phyloP scores from a whole-genome alignment of 805 yeast genomes.

The Candida patagonica region DNA sequence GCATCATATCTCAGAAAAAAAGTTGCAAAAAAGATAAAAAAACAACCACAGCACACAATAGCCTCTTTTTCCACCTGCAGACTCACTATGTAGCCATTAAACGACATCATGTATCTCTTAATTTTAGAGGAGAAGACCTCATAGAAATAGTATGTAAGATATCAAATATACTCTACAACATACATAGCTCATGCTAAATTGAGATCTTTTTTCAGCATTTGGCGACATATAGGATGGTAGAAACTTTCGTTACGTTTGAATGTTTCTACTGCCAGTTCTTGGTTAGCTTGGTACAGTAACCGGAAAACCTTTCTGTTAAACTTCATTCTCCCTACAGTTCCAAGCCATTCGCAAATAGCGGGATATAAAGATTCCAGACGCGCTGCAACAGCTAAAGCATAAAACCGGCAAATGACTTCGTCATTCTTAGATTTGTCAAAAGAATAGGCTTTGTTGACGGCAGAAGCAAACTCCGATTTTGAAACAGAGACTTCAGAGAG shows the following conservation, averaged over 20 bases:
- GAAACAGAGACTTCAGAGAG: conserved; percentile 31
- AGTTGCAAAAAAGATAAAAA: not conserved
- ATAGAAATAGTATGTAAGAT: too few relatives aligned
- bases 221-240: conserved; percentile 80
- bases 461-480: conserved; percentile 27
- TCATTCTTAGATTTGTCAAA: conserved; percentile 57
- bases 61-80: not conserved
- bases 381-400: conserved; percentile 52
- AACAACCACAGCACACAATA: not conserved
- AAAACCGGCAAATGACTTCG: conserved; percentile 76
- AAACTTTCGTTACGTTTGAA: conserved; percentile 47
- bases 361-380: conserved; percentile 38
- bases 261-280: conserved; percentile 53
- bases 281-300: conserved; percentile 54
- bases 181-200: not conserved
- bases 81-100: too few relatives aligned
- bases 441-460: conserved; percentile 33
- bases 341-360: conserved; percentile 71
- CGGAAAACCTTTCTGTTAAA: conserved; percentile 82
- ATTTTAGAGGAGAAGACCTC: too few relatives aligned
- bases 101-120: too few relatives aligned
- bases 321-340: conserved; percentile 91
- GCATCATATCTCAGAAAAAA: not conserved
- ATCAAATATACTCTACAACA: too few relatives aligned
- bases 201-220: conserved; percentile 77